phyloP scores from a whole-genome alignment of 164 flowering plant genomes.

The Annona cherimola region DNA sequence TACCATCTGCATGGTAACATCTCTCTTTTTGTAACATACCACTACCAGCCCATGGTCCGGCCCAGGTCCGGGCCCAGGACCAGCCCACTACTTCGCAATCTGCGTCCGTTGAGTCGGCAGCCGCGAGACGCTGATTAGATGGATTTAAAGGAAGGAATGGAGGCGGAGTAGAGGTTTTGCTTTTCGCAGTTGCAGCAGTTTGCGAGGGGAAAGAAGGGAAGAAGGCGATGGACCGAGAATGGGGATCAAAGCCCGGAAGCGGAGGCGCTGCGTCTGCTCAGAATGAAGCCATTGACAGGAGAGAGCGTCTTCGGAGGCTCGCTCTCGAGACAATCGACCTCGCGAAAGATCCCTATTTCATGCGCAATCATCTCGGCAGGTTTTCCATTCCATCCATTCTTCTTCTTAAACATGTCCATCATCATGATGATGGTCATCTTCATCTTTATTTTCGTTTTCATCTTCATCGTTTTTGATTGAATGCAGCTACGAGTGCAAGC shows the following conservation, averaged over 20 bases:
- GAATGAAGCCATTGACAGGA: conserved; percentile 92
- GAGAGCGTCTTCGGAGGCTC: conserved; percentile 83
- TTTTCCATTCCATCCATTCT: conserved; percentile 6
- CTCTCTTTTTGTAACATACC: too few relatives aligned
- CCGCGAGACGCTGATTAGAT: too few relatives aligned
- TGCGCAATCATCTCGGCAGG: conserved; percentile 99
- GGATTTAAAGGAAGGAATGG: too few relatives aligned
- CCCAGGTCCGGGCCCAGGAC: too few relatives aligned
- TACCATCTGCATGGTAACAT: too few relatives aligned
- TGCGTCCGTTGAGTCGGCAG: too few relatives aligned
- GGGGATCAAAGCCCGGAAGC: conserved; percentile 98
- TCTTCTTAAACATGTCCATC: background rate
- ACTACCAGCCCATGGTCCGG: too few relatives aligned
- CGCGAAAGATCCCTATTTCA: conserved; percentile 96
- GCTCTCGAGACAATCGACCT: conserved; percentile 97
- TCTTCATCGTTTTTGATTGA: background rate
- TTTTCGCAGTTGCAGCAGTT: too few relatives aligned
- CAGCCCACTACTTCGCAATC: too few relatives aligned
- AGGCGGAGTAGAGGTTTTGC: too few relatives aligned
- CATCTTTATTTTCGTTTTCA: background rate
- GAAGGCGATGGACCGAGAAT: conserved; percentile 74
- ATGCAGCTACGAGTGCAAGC: conserved; percentile 89
- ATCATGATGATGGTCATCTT: background rate
- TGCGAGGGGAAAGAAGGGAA: conserved; percentile 3
- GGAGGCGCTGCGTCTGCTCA: conserved; percentile 98